A percentile compares a stretch with the other conserved stretches of the same genome.
Evolutionary conservation across 1,284 basidiomycete species (phyloP).

Genomic region (Mycosarcoma maydis): DNA sequence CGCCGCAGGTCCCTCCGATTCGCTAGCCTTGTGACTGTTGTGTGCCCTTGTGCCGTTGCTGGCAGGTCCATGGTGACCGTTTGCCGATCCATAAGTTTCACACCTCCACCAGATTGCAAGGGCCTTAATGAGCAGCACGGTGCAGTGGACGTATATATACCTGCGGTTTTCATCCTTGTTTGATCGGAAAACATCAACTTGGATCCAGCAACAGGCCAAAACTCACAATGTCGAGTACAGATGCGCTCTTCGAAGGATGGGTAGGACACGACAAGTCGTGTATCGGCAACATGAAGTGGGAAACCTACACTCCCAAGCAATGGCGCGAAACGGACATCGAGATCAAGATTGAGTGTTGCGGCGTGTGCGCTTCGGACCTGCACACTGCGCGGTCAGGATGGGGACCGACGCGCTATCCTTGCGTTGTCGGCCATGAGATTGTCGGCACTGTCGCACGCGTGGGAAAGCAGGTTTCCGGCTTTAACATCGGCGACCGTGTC

Average conservation of each 20-base stretch:
- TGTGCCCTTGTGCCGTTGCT: too few relatives aligned
- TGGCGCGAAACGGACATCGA: conserved; percentile 54
- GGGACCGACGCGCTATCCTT: conserved; percentile 53
- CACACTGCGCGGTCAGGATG: conserved; percentile 58
- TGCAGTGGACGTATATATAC: too few relatives aligned
- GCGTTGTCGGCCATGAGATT: conserved; percentile 72
- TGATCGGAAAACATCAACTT: too few relatives aligned
- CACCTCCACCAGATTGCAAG: too few relatives aligned
- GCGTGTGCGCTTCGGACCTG: conserved; percentile 50
- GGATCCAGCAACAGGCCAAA: too few relatives aligned
- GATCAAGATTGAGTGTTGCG: conserved; percentile 53
- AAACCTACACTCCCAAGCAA: conserved; percentile 45
- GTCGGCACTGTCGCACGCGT: conserved; percentile 70
- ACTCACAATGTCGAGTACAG: conserved; percentile 20
- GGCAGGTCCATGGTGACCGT: too few relatives aligned
- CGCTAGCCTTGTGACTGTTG: too few relatives aligned
- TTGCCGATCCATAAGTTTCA: too few relatives aligned
- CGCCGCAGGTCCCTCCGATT: too few relatives aligned
- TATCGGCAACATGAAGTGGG: conserved; percentile 56
- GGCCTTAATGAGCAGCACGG: too few relatives aligned
- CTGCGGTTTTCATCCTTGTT: too few relatives aligned
- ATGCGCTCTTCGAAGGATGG: conserved; percentile 57
- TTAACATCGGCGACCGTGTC: conserved; percentile 74
- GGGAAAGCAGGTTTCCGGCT: conserved; percentile 69
- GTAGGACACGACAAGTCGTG: conserved; percentile 49